Base-by-base conservation (phyloP, 169 alveolate genomes). In the Perkinsus chesapeaki region DNA sequence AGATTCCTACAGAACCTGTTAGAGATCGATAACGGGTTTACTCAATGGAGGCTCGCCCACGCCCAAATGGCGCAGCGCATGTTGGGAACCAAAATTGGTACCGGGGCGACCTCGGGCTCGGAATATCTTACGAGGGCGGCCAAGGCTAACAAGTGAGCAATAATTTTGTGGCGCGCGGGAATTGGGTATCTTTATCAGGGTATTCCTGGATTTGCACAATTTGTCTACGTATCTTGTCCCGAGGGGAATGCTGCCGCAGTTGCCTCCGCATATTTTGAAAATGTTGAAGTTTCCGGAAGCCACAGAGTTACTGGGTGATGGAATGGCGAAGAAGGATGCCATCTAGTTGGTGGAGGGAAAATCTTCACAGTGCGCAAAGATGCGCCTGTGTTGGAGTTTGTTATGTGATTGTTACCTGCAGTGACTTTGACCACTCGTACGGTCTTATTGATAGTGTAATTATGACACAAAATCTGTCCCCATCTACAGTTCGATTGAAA, bases 21-120 rank as follows among this genome's bases (percentile, higher is more conserved):
- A 73, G 93, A 91, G 73, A 39, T 91, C 20, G 93, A 91, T 39
- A 38, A 91, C 37, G 60, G 60, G 39, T 91, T 91, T 73, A 91
- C 92, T 37, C 37, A 39, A 9, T 91, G 93, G 93, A 0, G 93
- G 23, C 1, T 48, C 1, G 39, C 39, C 39, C 93, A 91, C 93
- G 93, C 93, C 73, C 60, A 47, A 39, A 91, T 91, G 93, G 93
- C 93, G 3, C 93, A 91, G 38, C 93, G 93, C 3, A 91, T 91
- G 93, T 31, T 91, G 27, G 93, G 93, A 0, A 91, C 60, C 23
- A 91, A 91, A 20, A 91, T 91, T 20, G 93, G 93, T 23, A 91
- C 93, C 0, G 93, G 93, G 0, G 93, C 82, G 47, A 91, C 93
- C 19, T n/a, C 47, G 0, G 93, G 93, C 39, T 47, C 60, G 93